A percentile compares a stretch with the other conserved stretches of the same genome.
Conservation (phyloP, 2,329 filamentous ascomycete species). For the Rutstroemia sp. region DNA sequence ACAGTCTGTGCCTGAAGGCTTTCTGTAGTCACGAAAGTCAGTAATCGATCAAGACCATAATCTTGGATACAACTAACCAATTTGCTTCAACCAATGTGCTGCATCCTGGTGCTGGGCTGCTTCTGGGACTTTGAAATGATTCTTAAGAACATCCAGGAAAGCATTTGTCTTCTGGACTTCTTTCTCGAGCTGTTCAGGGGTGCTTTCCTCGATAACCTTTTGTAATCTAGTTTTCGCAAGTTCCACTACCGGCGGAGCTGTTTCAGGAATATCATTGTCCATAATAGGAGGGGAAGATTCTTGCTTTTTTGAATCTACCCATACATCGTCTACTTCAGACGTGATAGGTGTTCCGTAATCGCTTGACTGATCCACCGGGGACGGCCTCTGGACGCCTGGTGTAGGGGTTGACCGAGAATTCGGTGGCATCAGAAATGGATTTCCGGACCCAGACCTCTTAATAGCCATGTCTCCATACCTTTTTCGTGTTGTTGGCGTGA, state of each 20-base stretch:
- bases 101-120: slow-evolving; percentile 15
- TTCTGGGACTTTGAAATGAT: slow-evolving; percentile 12
- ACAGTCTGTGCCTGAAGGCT: slow-evolving; percentile 15
- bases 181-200: slow-evolving; percentile 20
- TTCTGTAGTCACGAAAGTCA: slow-evolving; percentile 7
- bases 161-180: slow-evolving; percentile 18
- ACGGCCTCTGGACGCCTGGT: neutral
- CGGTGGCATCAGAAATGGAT: neutral
- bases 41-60: slow-evolving; percentile 7
- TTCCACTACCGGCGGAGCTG: neutral
- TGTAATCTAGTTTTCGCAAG: slow-evolving; percentile 13
- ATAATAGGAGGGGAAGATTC: neutral
- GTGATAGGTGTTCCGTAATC: neutral
- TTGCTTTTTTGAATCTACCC: neutral
- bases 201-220: slow-evolving; percentile 16
- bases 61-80: slow-evolving; percentile 9
- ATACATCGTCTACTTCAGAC: neutral
- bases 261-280: neutral
- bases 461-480: neutral
- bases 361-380: neutral
- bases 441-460: neutral
- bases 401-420: neutral
- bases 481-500: neutral
- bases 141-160: slow-evolving; percentile 21
- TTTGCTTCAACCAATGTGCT: slow-evolving; percentile 23